A percentile compares a stretch with the other conserved stretches of the same genome.
phyloP scores from a whole-genome alignment of 2,329 filamentous ascomycete species.

The Didymella pomorum region DNA sequence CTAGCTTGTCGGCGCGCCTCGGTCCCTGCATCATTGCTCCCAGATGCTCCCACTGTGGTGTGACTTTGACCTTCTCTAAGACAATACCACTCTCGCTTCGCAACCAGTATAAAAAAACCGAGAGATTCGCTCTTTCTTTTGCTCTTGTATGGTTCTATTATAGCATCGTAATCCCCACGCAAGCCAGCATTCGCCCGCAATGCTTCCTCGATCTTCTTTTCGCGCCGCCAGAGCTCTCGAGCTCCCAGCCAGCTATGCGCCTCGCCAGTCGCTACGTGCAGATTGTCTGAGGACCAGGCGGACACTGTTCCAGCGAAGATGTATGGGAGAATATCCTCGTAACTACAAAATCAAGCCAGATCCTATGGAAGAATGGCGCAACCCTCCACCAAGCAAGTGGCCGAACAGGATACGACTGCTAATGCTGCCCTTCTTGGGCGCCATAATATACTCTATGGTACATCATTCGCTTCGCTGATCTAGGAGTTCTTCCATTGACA shows the following conservation, averaged over 20 bases:
- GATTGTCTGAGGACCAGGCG: conserved; percentile 26
- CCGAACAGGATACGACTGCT: conserved; percentile 54
- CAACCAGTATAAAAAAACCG: conserved; percentile 18
- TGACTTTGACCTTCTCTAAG: conserved; percentile 34
- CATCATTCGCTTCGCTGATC: conserved; percentile 12
- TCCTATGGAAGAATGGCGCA: conserved; percentile 46
- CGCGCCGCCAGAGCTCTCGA: conserved; percentile 39
- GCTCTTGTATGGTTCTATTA: conserved; percentile 24
- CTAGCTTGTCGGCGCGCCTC: conserved; percentile 10
- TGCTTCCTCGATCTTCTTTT: conserved; percentile 41
- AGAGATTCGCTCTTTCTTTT: background rate
- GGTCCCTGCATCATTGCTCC: conserved; percentile 2
- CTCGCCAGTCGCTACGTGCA: conserved; percentile 31
- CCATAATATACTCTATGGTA: conserved; percentile 69
- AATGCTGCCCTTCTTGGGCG: conserved; percentile 60
- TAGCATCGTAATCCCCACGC: conserved; percentile 21
- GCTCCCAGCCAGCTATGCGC: conserved; percentile 38
- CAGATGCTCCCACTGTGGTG: conserved; percentile 33
- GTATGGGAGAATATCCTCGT: conserved; percentile 31
- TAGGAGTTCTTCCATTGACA: conserved; percentile 7
- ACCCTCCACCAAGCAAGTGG: conserved; percentile 48
- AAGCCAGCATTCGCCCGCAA: conserved; percentile 32
- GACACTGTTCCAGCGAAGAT: conserved; percentile 26
- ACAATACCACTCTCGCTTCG: conserved; percentile 14
- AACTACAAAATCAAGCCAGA: conserved; percentile 34